A percentile compares a stretch with the other conserved stretches of the same genome.
Conservation (phyloP, 2,329 filamentous ascomycete genomes). For the Microascus cirrosus region DNA sequence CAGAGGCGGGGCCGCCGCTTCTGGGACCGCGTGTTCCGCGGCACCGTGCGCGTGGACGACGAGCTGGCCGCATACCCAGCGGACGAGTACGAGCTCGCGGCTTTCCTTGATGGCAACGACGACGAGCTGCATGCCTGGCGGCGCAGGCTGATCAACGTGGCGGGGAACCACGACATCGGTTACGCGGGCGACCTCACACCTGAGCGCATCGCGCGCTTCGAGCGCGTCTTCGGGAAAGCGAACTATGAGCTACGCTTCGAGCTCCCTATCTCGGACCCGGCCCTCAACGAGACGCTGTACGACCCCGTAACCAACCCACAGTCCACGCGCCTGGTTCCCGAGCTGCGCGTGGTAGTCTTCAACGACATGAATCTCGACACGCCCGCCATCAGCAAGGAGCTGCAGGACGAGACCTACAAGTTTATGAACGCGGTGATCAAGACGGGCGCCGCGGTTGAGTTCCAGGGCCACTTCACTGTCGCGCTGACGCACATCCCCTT, state of each 20-base stretch:
- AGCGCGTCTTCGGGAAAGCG: conserved; percentile 70
- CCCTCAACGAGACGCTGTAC: conserved; percentile 26
- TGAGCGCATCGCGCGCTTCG: conserved; percentile 69
- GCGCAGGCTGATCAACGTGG: conserved; percentile 75
- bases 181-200: conserved; percentile 84
- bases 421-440: conserved; percentile 64
- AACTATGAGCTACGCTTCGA: conserved; percentile 83
- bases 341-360: conserved; percentile 72
- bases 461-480: conserved; percentile 61
- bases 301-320: conserved; percentile 29
- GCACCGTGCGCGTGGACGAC: conserved; percentile 51
- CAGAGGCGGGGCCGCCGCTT: conserved; percentile 58
- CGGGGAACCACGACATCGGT: conserved; percentile 91
- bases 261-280: conserved; percentile 33
- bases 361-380: conserved; percentile 93
- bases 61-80: conserved; percentile 37
- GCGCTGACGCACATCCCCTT: conserved; percentile 88
- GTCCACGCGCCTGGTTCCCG: conserved; percentile 43
- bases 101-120: conserved; percentile 30
- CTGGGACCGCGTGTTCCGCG: conserved; percentile 71
- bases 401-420: conserved; percentile 67
- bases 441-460: conserved; percentile 48
- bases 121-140: conserved; percentile 46
- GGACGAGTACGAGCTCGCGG: conserved; percentile 36
- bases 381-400: conserved; percentile 53